A percentile compares a stretch with the other conserved stretches of the same genome.
These are phyloP conservation scores for Wallacemonas rigidus DNA, from an alignment of 208 protist species.

Conservation along the genomic window DNA sequence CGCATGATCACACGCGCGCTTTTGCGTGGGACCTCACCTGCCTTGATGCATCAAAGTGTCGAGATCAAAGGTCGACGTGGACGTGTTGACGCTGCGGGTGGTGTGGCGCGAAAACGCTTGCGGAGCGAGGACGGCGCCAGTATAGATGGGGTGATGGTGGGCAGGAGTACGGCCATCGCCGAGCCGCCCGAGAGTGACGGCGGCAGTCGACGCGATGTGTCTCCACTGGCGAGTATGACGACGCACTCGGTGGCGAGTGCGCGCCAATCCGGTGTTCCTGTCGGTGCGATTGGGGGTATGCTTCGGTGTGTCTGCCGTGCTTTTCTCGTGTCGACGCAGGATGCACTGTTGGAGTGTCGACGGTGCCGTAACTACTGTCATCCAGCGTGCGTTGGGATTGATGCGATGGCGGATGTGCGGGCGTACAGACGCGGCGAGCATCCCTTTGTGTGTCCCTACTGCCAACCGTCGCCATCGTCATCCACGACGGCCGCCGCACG, in stretches of 20 bases:
- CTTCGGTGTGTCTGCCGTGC: constrained; percentile 75
- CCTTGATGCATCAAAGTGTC: neutral
- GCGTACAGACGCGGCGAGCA: constrained; percentile 29
- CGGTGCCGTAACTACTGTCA: constrained; percentile 77
- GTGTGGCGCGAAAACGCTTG: no score
- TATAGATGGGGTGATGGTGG: no score
- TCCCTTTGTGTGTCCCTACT: constrained; percentile 69
- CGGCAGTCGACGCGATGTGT: no score
- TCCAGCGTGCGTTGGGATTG: constrained; percentile 75
- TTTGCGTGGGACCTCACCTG: constrained; percentile 39
- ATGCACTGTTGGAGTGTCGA: constrained; percentile 69
- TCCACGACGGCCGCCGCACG: neutral
- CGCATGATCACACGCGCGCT: constrained; percentile 76
- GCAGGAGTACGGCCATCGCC: no score
- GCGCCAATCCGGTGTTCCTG: neutral
- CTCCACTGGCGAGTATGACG: no score
- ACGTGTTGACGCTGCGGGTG: neutral
- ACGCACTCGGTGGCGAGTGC: no score
- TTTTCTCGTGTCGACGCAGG: constrained; percentile 57
- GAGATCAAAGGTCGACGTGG: neutral
- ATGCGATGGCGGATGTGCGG: constrained; percentile 45
- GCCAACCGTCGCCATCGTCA: constrained; percentile 14
- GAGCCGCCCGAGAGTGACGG: no score
- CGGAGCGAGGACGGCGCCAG: no score
- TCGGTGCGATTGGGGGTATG: constrained; percentile 45